Evolutionary conservation across 345 rosid species (phyloP), one percentile per base, ranked within the genome.

Genomic region (Pistacia integerrima): DNA sequence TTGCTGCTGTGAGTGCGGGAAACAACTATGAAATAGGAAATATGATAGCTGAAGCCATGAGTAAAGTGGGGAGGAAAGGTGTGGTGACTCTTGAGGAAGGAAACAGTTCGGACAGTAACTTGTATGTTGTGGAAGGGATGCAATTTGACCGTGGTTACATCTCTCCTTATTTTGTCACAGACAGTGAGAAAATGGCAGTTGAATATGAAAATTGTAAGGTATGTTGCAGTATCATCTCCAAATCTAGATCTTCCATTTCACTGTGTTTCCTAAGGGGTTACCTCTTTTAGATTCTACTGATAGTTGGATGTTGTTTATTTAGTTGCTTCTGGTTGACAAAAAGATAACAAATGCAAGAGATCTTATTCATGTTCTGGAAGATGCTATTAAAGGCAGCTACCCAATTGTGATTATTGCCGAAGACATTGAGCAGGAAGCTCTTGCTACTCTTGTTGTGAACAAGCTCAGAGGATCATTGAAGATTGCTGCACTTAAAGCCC

Each of bases 31-130:
- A 83, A 80, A 74, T 80, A 5, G 86, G 83, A 25, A 71, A 80
- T 62, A 83, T 83, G 83, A 83, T 83, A 35, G 86, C 86, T 44
- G 86, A 83, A 68, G 86, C 86, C 13, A 65, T 83, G 81, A 83
- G 86, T 52, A 77, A 77, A 74, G 86, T 83, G 20, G 86, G 86
- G 4, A 56, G 83, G n/a, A 77, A 80, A 74, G 85, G 83, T 20
- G 86, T 83, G 56, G 81, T 80, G 11, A 83, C 86, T 16, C 78
- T 79, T 65, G 83, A 83, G 74, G 81, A 83, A 74, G 86, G 86
- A 20, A 83, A 80, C 62, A 80, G 83, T 48, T 83, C 86, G 2
- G 83, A 80, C 13, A 83, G 77, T 81, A 77, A 54, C 64, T 79
- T 83, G 10, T 80, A 83, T 56, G 83, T 83, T 9, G 83, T 80